Evolutionary conservation across 2,329 filamentous ascomycete species (phyloP), one percentile per base, ranked within the genome.

Genomic region (Xylariaceae sp.): DNA sequence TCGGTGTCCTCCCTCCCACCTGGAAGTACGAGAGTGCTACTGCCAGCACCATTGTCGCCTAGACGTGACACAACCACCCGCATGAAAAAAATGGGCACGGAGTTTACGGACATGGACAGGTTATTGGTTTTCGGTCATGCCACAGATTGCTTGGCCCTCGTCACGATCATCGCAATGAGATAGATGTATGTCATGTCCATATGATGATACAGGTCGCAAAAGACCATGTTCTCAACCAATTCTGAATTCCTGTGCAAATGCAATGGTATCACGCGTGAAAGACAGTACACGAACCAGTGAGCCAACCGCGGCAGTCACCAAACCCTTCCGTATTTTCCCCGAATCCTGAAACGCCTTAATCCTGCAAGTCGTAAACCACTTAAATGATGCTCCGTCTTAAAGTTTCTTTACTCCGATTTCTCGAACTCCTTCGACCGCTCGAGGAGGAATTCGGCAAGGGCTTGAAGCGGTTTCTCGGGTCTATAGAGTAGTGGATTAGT

Each of bases 1-100:
- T 86, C 72, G 84, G 83, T 74, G 82, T 87, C 71, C 81, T 87
- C 59, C 83, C 93, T 71, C 93, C 93, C 67, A 97, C 90, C 81
- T 97, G 93, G 93, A 92, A 90, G 82, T 97, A 97, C 85, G 93
- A 97, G 89, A 90, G 84, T 76, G 90, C 93, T 75, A 97, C 93
- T 68, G 93, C 93, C 79, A 89, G 83, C 84, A 96, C 91, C 73
- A 81, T 96, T 70, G 91, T 96, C 75, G 85, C 91, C 77, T 96
- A 93, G 87, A 76, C 73, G 69, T 56, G 45, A 56, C 51, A 56
- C 45, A 53, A 51, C 56, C 54, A 54, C 48, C 53, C 58, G 61
- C 56, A 61, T 60, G 43, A 58, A 54, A 59, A 58, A 57, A 57
- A 51, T 58, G 62, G 64, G 62, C 63, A 67, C 56, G 66, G 66